Evolutionary conservation across 768 basidiomycete species (phyloP).

Genomic region (Dentipellis sp.): DNA sequence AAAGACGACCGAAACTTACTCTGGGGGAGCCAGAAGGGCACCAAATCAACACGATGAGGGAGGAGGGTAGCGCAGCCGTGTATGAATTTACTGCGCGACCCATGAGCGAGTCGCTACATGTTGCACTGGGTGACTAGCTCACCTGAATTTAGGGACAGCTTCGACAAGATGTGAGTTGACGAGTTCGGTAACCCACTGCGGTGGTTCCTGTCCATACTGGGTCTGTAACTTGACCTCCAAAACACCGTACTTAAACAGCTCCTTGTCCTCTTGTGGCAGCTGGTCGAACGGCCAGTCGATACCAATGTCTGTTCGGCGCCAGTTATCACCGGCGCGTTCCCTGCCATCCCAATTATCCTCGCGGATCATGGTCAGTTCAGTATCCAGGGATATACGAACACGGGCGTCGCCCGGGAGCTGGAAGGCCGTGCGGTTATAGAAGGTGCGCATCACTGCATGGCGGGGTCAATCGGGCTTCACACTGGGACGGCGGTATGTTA

Average conservation of each 20-base stretch:
- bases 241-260: slow-evolving; percentile 90
- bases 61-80: slow-evolving; percentile 93
- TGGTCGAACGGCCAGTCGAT: slow-evolving; percentile 88
- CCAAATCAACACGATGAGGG: slow-evolving; percentile 87
- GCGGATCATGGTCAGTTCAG: slow-evolving; percentile 86
- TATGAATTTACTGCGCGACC: slow-evolving; percentile 69
- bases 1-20: slow-evolving; percentile 35
- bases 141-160: slow-evolving; percentile 92
- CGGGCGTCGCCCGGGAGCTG: slow-evolving; percentile 98
- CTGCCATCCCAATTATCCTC: slow-evolving; percentile 95
- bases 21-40: slow-evolving; percentile 98
- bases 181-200: slow-evolving; percentile 94
- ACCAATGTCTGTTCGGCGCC: slow-evolving; percentile 90
- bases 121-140: background rate
- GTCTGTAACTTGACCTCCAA: slow-evolving; percentile 97
- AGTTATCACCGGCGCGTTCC: slow-evolving; percentile 74
- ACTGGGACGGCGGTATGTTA: slow-evolving; percentile 4
- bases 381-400: slow-evolving; percentile 97
- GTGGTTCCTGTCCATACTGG: slow-evolving; percentile 90
- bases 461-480: background rate
- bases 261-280: slow-evolving; percentile 68
- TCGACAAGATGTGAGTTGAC: slow-evolving; percentile 93
- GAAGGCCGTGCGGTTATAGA: slow-evolving; percentile 98
- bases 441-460: slow-evolving; percentile 79
- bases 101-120: background rate